These are phyloP conservation scores for Platismatia glauca DNA, from an alignment of 495 filamentous ascomycete species.

Conservation along the genomic window DNA sequence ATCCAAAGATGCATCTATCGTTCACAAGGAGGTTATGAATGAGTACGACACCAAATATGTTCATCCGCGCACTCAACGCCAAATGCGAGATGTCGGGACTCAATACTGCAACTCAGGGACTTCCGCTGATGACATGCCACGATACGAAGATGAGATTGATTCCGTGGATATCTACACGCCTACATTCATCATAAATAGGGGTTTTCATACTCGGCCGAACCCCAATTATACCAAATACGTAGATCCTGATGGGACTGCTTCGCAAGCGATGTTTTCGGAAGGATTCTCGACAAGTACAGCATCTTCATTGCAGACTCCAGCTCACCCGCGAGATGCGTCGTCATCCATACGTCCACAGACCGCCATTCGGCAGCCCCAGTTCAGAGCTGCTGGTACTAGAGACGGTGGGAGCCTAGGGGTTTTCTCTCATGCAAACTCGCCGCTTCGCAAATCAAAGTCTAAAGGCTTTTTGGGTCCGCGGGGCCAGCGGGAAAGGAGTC, in stretches of 20 bases:
- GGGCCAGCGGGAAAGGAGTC: slow-evolving; percentile 33
- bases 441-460: slow-evolving; percentile 56
- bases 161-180: slow-evolving; percentile 68
- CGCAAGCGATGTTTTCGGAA: slow-evolving; percentile 13
- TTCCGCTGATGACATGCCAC: slow-evolving; percentile 21
- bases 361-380: slow-evolving; percentile 51
- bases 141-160: slow-evolving; percentile 34
- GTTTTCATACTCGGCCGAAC: slow-evolving; percentile 79
- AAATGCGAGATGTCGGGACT: slow-evolving; percentile 74
- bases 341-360: slow-evolving; percentile 41
- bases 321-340: slow-evolving; percentile 42
- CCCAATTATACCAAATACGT: slow-evolving; percentile 75
- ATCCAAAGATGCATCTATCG: slow-evolving; percentile 69
- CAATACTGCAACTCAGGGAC: slow-evolving; percentile 47
- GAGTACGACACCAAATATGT: slow-evolving; percentile 97
- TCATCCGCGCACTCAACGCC: slow-evolving; percentile 72
- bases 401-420: slow-evolving; percentile 76
- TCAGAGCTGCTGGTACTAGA: slow-evolving; percentile 39
- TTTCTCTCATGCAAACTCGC: slow-evolving; percentile 71
- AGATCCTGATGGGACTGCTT: slow-evolving; percentile 50
- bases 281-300: slow-evolving; percentile 22
- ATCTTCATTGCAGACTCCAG: slow-evolving; percentile 38
- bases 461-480: slow-evolving; percentile 36
- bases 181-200: slow-evolving; percentile 65
- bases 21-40: slow-evolving; percentile 84